Evolutionary conservation across 306 rosid species (phyloP), one percentile per base, ranked within the genome.

Genomic region (Spatholobus suberectus): DNA sequence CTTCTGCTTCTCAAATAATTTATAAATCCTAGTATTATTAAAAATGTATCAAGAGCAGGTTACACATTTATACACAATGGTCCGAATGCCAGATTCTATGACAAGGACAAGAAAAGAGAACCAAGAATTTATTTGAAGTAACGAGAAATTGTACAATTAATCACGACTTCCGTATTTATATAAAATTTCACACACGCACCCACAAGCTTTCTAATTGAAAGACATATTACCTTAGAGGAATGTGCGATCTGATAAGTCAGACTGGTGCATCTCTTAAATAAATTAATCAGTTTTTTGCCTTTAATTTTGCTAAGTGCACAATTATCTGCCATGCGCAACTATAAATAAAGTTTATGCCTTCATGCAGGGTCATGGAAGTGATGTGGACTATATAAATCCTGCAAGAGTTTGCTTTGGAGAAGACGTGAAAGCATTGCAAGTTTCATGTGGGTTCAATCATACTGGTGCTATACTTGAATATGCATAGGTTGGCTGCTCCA

Each of bases 391-490:
- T 61, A 83, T 93, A 83, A 86, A 84, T 70, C 98, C 98, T 40
- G 67, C 89, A 8, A 87, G 73, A 90, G 88, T 95, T 79, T 62
- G 66, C 58, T 65, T 95, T 14, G 90, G 89, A 79, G 86, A 85
- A 63, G 86, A 88, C 57, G 87, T 89, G 81, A 89, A 88, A 81
- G 97, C 96, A 37, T 76, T 95, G 71, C 94, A 93, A 81, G 83
- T 93, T 79, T 95, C 98, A 10, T 92, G 98, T n/a, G 98, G 98
- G 52, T 95, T 95, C 95, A 95, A 95, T 87, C 98, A 95, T 88
- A 95, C 95, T 14, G 98, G 94, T 80, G 97, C 97, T 70, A 84
- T 95, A 82, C 84, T 95, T 55, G 97, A 90, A 81, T 87, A 88
- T 85, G 35, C 73, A 21, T 91, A 82, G 87, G 54, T 81, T 77